These are phyloP conservation scores for Leishmania mexicana DNA, from an alignment of 208 protist genomes.

Conservation along the genomic window DNA sequence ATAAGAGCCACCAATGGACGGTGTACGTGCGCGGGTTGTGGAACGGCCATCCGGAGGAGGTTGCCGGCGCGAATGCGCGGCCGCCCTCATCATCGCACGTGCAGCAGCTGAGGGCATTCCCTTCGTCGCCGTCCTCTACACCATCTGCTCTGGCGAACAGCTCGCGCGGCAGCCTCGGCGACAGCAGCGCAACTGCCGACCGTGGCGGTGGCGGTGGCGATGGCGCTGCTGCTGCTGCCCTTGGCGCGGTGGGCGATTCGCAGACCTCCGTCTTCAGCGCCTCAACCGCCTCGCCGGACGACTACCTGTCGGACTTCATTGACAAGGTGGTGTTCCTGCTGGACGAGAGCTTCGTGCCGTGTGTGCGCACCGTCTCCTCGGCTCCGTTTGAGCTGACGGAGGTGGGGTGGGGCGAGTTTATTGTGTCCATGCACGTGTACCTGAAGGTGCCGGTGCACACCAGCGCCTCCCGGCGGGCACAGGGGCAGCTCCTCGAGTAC, in stretches of 20 bases:
- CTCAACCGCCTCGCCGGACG: conserved; percentile 13
- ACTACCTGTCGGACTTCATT: conserved; percentile 81
- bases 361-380: conserved; percentile 55
- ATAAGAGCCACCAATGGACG: conserved; percentile 84
- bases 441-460: conserved; percentile 42
- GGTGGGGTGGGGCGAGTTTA: conserved; percentile 90
- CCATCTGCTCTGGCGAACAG: not conserved
- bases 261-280: conserved; percentile 17
- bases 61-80: conserved; percentile 7
- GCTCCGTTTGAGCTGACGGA: conserved; percentile 87
- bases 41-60: conserved; percentile 50
- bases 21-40: conserved; percentile 89
- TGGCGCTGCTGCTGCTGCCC: not conserved
- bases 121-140: not conserved
- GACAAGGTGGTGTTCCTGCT: conserved; percentile 80
- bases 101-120: not conserved
- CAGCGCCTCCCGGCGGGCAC: conserved; percentile 12
- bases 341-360: conserved; percentile 73
- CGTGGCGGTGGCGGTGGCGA: conserved; percentile 9
- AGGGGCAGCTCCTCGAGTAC: conserved; percentile 24
- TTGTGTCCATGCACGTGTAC: conserved; percentile 78
- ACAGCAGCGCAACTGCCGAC: not conserved
- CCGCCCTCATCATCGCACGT: conserved; percentile 1
- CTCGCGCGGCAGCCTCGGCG: not conserved
- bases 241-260: conserved; percentile 6